Evolutionary conservation across 2,329 filamentous ascomycete genomes (phyloP).

Genomic region (Magnaporthiopsis rhizophila): DNA sequence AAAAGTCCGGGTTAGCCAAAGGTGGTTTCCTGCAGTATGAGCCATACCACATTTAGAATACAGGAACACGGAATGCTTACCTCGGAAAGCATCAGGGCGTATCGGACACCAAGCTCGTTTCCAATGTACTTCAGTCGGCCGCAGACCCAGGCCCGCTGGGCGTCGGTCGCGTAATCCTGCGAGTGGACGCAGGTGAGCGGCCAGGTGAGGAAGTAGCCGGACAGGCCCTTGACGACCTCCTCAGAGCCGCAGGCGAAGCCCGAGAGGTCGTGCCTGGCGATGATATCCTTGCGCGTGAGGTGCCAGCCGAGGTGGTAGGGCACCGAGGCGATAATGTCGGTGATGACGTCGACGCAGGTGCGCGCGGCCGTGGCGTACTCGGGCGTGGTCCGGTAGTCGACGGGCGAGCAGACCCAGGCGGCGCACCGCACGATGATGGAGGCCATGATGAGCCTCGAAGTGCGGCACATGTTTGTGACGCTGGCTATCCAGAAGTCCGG

Average conservation of each 20-base stretch:
- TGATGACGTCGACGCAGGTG: conserved; percentile 43
- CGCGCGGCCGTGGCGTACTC: conserved; percentile 50
- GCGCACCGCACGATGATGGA: conserved; percentile 50
- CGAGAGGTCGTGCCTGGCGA: conserved; percentile 31
- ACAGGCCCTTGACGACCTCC: conserved; percentile 42
- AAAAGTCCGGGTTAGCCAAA: conserved; percentile 1
- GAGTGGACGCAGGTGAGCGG: conserved; percentile 44
- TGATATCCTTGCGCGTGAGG: conserved; percentile 32
- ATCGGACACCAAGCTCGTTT: conserved; percentile 48
- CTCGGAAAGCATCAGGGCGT: conserved; percentile 46
- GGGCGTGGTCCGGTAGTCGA: conserved; percentile 54
- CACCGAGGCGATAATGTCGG: conserved; percentile 53
- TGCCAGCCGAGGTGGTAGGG: conserved; percentile 56
- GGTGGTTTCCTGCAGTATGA: not conserved
- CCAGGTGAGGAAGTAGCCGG: conserved; percentile 53
- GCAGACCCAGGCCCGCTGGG: conserved; percentile 46
- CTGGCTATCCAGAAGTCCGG: conserved; percentile 50
- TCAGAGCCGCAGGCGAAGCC: conserved; percentile 43
- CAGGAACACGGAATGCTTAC: conserved; percentile 27
- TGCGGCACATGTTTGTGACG: conserved; percentile 48
- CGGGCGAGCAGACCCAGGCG: conserved; percentile 51
- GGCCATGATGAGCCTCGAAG: conserved; percentile 45
- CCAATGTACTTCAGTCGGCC: conserved; percentile 48
- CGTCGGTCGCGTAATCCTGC: conserved; percentile 52
- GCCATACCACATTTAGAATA: too few species aligned